Base-by-base conservation (phyloP, 176 grass and related monocot species). In the Alloteropsis semialata region DNA sequence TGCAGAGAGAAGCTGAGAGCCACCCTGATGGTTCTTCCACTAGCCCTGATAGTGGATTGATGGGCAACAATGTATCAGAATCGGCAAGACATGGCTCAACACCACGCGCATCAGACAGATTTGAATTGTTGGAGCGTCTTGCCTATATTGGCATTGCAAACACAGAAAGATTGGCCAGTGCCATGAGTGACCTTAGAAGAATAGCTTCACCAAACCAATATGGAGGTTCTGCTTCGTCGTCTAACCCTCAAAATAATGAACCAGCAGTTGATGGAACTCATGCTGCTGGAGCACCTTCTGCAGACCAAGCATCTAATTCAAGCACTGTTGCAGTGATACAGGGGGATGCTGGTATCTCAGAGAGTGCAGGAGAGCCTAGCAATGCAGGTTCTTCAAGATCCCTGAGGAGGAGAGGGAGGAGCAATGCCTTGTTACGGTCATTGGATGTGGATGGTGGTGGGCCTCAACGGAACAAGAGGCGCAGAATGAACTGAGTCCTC, bases 311-410 rank as follows among this genome's bases (percentile, higher is more conserved):
- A 36, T 99, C 89, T 74, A 94, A 90, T 74, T 99, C 87, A 2
- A 99, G 96, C 72, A 99, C 96, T 72, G 86, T 89, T 90, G 89
- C 93, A 42, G 87, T 90, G 49, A 96, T 98, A 87, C 91, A 95
- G 32, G 96, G 89, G 32, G 93, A 95, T 54, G 66, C 76, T 81
- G 69, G 62, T 70, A 75, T 74, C 41, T 86, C 88, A 24, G 89
- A 80, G 56, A 84, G 59, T 14, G 57, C 69, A 29, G 75, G 70
- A 30, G 84, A 83, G 28, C 87, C 89, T 76, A 94, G 84, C 59
- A 92, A 86, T 80, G 87, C 82, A 57, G 91, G 96, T 13, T 87
- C 89, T 34, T 96, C 93, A 27, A 89, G 87, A 78, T 73, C 89
- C 73, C 75, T 90, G 71, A 93, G 89, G 46, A 95, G 89, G 85